Evolutionary conservation across 495 filamentous ascomycete species (phyloP), one percentile per base, ranked within the genome.

Genomic region (Cryomyces antarcticus): DNA sequence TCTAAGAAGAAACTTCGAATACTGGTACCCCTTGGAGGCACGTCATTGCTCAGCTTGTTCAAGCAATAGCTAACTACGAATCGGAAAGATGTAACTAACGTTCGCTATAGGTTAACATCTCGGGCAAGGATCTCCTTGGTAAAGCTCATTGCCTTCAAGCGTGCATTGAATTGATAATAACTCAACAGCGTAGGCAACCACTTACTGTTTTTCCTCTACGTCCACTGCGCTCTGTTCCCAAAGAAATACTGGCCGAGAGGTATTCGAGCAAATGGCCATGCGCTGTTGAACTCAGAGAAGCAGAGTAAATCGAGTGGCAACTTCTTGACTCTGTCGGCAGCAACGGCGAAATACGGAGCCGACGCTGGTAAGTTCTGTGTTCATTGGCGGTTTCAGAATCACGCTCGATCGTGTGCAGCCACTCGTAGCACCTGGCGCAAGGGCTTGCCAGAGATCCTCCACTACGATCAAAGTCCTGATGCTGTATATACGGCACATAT

Each of bases 221-320:
- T 88, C 52, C 89, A 97, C 61, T 59, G 84, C 47, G 89, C 89
- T 4, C 71, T 97, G 42, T 96, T 93, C 67, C 73, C 77, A 7
- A 65, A 70, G 36, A 73, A 92, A 53, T 85, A 81, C 66, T 93
- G 86, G 85, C 88, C 87, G 12, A 68, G 69, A 40, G 75, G 75
- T 40, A 65, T 96, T 42, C 76, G 89, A 43, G 75, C 77, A 35
- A 97, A 97, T 56, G 89, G 89, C 6, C 88, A 94, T 63, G 69
- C 95, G 46, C 73, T 92, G 55, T 70, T 96, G 39, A 96, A 95
- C 54, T 87, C 86, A 33, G 82, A 92, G 49, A 97, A 95, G 68
- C 95, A 96, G 89, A 77, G 73, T 59, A 97, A 97, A 65, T 80
- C 72, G 45, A 92, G 84, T 5, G 85, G 88, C 51, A 95, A 95